A percentile compares a stretch with the other conserved stretches of the same genome.
phyloP scores from a whole-genome alignment of 345 rosid species.

The Aegle marmelos region DNA sequence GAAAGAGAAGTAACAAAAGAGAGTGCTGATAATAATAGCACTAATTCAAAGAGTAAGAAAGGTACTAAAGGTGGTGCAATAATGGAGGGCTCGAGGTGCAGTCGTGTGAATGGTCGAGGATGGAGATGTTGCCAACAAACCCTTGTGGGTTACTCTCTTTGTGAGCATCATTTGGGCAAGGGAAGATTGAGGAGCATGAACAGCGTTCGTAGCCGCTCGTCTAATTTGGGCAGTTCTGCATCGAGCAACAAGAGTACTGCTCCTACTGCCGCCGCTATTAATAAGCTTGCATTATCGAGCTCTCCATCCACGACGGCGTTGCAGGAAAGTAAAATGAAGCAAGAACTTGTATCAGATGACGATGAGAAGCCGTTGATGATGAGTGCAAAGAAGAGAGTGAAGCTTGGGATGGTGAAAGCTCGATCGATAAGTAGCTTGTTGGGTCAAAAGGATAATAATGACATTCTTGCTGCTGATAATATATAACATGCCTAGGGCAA shows the following conservation, averaged over 20 bases:
- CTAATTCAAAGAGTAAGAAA: constrained; percentile 37
- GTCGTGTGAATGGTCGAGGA: constrained; percentile 94
- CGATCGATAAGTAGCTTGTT: constrained; percentile 91
- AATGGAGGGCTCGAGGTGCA: constrained; percentile 88
- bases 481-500: constrained; percentile 2
- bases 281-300: constrained; percentile 2
- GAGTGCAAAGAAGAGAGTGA: constrained; percentile 51
- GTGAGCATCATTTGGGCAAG: constrained; percentile 96
- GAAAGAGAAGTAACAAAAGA: constrained; percentile 20
- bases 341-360: background rate
- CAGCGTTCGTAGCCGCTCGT: constrained; percentile 37
- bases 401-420: constrained; percentile 91
- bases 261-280: too few relatives aligned
- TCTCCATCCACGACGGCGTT: background rate
- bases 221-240: constrained; percentile 3
- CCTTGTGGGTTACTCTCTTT: constrained; percentile 85
- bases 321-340: background rate
- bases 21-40: background rate
- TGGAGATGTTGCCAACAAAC: constrained; percentile 98
- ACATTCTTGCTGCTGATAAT: constrained; percentile 10
- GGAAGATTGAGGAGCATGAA: constrained; percentile 82
- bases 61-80: constrained; percentile 42
- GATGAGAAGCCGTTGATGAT: constrained; percentile 24
- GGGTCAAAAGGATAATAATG: constrained; percentile 41
- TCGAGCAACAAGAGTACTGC: background rate